Base-by-base conservation (phyloP, 2,329 filamentous ascomycete genomes). In the Exophiala sp. region DNA sequence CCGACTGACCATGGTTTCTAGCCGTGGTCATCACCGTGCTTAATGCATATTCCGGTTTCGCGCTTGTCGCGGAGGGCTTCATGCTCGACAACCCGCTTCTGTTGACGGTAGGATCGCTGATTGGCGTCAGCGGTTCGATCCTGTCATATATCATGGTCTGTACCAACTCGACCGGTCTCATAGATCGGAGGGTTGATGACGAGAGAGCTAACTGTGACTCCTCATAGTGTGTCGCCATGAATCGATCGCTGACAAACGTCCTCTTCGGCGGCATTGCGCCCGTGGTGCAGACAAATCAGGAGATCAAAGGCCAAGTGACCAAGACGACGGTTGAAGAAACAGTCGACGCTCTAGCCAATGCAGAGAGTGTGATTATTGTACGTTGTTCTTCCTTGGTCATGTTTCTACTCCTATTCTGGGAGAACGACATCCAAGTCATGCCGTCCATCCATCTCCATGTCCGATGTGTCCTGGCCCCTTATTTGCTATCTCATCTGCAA, bases 11-110 rank as follows among this genome's bases (percentile, higher is more conserved):
- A 8, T 29, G 11, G 13, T 32, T 40, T 40, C 3, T 56, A 77
- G 73, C 85, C 11, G 88, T 94, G 3, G 87, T 93, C 24, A 94
- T 94, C 56, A 94, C 88, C 0, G 88, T 95, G 1, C 70, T 95
- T 16, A 95, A 95, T 60, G 88, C 88, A 0, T 95, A 95, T 65
- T 91, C 86, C 41, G 89, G 89, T 10, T 95, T 95, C 50, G 89
- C 89, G 0, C 76, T 95, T 2, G 88, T 95, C 0, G 88, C 89
- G 0, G 88, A 95, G 67, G 89, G 89, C 0, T 84, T 95, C 65
- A 95, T 95, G 89, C 74, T 95, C 11, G 83, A 93, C 59, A 95
- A 94, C 52, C 81, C 88, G 0, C 75, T 95, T 1, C 74, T 95
- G 1, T 94, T 88, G 0, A 89, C 85, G 0, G 85, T 95, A 2